These are phyloP conservation scores for Agroathelia rolfsii DNA, from an alignment of 1,284 basidiomycete species.

Conservation along the genomic window DNA sequence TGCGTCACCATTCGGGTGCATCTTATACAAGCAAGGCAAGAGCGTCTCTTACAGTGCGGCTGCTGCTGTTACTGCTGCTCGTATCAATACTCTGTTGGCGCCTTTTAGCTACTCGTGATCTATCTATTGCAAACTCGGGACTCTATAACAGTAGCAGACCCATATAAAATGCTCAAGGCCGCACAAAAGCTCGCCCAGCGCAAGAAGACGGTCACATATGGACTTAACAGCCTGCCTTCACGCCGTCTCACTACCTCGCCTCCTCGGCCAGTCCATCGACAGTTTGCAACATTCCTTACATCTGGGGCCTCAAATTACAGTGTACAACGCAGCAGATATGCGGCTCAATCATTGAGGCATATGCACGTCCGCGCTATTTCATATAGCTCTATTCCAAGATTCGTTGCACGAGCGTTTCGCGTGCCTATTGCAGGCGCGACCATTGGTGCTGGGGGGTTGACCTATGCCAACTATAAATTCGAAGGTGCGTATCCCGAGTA, in stretches of 20 bases:
- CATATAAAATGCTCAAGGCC: no score
- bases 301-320: slow-evolving; percentile 26
- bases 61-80: no score
- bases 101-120: no score
- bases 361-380: slow-evolving; percentile 71
- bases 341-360: slow-evolving; percentile 36
- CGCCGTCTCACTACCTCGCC: slow-evolving; percentile 23
- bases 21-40: no score
- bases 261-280: slow-evolving; percentile 40
- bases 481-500: slow-evolving; percentile 79
- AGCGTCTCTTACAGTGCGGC: no score
- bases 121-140: no score
- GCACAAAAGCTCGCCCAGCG: slow-evolving; percentile 9
- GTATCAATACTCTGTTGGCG: no score
- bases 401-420: slow-evolving; percentile 75
- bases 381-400: slow-evolving; percentile 74
- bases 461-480: slow-evolving; percentile 89
- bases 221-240: slow-evolving; percentile 30
- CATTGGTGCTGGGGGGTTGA: slow-evolving; percentile 81
- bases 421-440: slow-evolving; percentile 81
- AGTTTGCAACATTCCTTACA: slow-evolving; percentile 46
- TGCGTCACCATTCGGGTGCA: no score
- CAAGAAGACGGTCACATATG: slow-evolving; percentile 45
- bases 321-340: slow-evolving; percentile 33
- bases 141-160: no score